phyloP scores from a whole-genome alignment of 2,329 filamentous ascomycete species.

The Rhynchosporium secalis region DNA sequence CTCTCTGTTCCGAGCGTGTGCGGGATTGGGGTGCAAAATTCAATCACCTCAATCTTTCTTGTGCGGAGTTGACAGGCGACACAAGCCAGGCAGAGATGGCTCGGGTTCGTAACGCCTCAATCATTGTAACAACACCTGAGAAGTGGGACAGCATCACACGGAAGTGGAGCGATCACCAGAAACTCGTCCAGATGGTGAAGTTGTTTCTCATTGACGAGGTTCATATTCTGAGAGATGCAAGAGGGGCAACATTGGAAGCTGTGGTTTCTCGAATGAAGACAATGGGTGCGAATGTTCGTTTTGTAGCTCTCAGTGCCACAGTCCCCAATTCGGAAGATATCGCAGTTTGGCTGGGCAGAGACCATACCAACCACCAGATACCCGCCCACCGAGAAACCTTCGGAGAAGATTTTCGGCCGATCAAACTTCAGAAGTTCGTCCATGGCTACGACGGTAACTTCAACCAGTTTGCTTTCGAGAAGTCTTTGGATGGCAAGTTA shows the following conservation, averaged over 20 bases:
- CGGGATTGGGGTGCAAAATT: conserved; percentile 80
- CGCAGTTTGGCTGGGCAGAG: conserved; percentile 74
- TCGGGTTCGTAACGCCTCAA: conserved; percentile 70
- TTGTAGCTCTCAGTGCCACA: conserved; percentile 79
- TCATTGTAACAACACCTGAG: conserved; percentile 86
- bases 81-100: conserved; percentile 67
- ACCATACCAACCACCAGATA: conserved; percentile 56
- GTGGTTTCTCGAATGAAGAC: conserved; percentile 88
- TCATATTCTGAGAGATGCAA: conserved; percentile 77
- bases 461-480: conserved; percentile 80
- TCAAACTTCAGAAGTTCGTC: conserved; percentile 74
- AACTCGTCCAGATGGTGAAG: conserved; percentile 71
- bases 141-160: conserved; percentile 91
- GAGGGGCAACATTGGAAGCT: conserved; percentile 78
- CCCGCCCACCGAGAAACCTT: conserved; percentile 70
- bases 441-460: conserved; percentile 62
- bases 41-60: conserved; percentile 62
- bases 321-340: conserved; percentile 82
- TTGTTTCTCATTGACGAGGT: conserved; percentile 86
- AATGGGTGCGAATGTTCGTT: conserved; percentile 71
- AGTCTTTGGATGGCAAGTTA: conserved; percentile 64
- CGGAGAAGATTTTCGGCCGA: conserved; percentile 77
- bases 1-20: conserved; percentile 74
- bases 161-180: conserved; percentile 80
- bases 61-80: conserved; percentile 80